phyloP scores from a whole-genome alignment of 2,329 filamentous ascomycete genomes.

The Aquanectria penicillioides region DNA sequence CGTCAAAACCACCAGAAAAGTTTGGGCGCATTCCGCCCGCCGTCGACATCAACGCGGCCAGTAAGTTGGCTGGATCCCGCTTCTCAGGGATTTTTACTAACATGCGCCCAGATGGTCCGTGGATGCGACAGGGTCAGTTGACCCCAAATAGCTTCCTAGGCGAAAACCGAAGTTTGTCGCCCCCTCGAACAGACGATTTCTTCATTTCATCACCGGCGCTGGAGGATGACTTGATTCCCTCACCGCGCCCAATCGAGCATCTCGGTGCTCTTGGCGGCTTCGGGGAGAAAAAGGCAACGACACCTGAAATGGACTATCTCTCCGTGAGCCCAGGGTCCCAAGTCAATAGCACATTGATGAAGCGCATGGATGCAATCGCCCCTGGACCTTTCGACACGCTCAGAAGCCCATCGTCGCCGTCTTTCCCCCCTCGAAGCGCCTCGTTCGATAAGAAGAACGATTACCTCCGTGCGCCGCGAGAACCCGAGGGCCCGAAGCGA shows the following conservation, averaged over 20 bases:
- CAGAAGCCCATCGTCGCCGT: constrained; percentile 49
- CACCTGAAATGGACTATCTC: constrained; percentile 34
- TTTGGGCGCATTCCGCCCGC: constrained; percentile 55
- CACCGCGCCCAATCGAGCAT: constrained; percentile 50
- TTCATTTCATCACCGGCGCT: constrained; percentile 55
- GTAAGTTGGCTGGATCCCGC: constrained; percentile 49
- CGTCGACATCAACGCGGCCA: constrained; percentile 63
- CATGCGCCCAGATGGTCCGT: constrained; percentile 61
- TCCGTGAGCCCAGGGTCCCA: constrained; percentile 36
- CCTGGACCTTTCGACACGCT: constrained; percentile 72
- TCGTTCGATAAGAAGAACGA: constrained; percentile 39
- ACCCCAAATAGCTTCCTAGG: constrained; percentile 72
- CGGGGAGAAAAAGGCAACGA: constrained; percentile 48
- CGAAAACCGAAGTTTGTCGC: constrained; percentile 69
- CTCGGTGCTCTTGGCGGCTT: constrained; percentile 63
- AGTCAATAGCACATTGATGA: constrained; percentile 56
- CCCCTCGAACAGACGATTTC: constrained; percentile 61
- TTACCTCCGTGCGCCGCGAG: constrained; percentile 28
- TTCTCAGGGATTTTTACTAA: constrained; percentile 28
- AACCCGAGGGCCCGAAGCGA: constrained; percentile 19
- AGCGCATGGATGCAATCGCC: constrained; percentile 72
- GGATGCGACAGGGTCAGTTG: constrained; percentile 64
- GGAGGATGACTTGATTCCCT: constrained; percentile 52
- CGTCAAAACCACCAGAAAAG: constrained; percentile 46
- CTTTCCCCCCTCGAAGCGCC: constrained; percentile 44